Evolutionary conservation across 768 basidiomycete species (phyloP).

Genomic region (Tricholoma sp.): DNA sequence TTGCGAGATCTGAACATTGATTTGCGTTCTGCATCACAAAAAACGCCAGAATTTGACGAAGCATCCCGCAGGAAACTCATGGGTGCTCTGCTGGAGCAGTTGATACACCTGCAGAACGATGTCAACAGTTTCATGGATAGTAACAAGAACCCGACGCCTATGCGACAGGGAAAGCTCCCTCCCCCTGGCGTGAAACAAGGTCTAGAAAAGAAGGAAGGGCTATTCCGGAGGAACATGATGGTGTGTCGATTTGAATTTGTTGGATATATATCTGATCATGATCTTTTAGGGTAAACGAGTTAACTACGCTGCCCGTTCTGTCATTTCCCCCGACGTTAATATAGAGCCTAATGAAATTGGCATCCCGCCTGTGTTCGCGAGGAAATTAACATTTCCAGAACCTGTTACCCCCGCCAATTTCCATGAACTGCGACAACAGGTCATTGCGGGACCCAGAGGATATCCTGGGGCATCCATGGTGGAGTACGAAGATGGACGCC

Average conservation of each 20-base stretch:
- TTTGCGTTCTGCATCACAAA: constrained; percentile 55
- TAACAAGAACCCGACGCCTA: constrained; percentile 85
- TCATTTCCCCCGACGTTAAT: constrained; percentile 98
- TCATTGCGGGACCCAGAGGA: constrained; percentile 82
- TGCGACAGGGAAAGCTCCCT: constrained; percentile 83
- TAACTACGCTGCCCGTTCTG: constrained; percentile 99
- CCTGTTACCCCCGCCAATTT: constrained; percentile 92
- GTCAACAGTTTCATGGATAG: constrained; percentile 98
- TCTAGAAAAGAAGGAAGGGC: constrained; percentile 96
- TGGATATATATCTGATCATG: background rate
- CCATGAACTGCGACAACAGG: constrained; percentile 79
- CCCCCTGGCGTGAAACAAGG: constrained; percentile 94
- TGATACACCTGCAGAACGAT: constrained; percentile 89
- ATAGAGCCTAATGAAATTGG: constrained; percentile 99
- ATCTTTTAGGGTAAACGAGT: constrained; percentile 88
- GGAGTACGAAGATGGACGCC: constrained; percentile 90
- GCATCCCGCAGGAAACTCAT: constrained; percentile 50
- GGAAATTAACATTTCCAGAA: constrained; percentile 95
- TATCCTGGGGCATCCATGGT: constrained; percentile 95
- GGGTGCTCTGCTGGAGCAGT: constrained; percentile 64
- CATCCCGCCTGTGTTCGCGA: constrained; percentile 94
- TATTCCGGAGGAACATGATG: constrained; percentile 99
- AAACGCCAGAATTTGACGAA: constrained; percentile 50
- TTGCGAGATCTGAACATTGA: constrained; percentile 72
- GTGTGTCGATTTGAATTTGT: constrained; percentile 34